phyloP scores from a whole-genome alignment of 441 rosid species.

The Populus hybrid region DNA sequence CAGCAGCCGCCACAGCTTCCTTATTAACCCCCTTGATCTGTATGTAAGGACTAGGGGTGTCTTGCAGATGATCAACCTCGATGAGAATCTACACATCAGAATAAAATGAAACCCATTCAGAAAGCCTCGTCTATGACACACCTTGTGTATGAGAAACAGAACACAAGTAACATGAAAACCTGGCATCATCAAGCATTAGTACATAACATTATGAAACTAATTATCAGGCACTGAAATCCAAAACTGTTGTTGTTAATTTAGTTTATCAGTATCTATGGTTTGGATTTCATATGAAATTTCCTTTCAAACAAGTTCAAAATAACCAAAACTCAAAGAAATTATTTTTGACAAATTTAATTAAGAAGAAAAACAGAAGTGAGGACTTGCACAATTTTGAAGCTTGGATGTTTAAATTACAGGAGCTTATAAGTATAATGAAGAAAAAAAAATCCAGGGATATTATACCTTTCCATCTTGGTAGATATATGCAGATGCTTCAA shows the following conservation, averaged over 20 bases:
- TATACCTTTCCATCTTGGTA: too few species aligned
- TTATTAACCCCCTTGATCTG: constrained; percentile 97
- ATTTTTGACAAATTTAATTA: background rate
- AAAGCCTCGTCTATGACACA: background rate
- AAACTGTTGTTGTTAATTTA: too few species aligned
- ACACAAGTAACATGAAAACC: background rate
- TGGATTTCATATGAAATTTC: background rate
- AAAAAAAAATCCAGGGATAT: background rate
- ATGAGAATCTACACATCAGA: constrained; percentile 62
- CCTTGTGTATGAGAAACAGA: background rate
- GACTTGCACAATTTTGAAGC: background rate
- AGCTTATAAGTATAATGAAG: too few species aligned
- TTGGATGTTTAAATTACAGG: background rate
- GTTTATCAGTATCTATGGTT: too few species aligned
- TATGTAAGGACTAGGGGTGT: constrained; percentile 68
- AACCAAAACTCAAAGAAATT: background rate
- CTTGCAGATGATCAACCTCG: constrained; percentile 96
- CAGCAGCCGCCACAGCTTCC: constrained; percentile 94
- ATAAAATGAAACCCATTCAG: constrained; percentile 14
- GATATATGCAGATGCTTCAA: constrained; percentile 94
- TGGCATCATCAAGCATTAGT: background rate
- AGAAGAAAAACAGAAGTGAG: background rate
- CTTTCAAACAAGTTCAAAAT: background rate
- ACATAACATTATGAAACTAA: background rate
- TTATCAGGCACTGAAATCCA: background rate